These are phyloP conservation scores for Comarum palustre DNA, from an alignment of 306 rosid species.

Conservation along the genomic window DNA sequence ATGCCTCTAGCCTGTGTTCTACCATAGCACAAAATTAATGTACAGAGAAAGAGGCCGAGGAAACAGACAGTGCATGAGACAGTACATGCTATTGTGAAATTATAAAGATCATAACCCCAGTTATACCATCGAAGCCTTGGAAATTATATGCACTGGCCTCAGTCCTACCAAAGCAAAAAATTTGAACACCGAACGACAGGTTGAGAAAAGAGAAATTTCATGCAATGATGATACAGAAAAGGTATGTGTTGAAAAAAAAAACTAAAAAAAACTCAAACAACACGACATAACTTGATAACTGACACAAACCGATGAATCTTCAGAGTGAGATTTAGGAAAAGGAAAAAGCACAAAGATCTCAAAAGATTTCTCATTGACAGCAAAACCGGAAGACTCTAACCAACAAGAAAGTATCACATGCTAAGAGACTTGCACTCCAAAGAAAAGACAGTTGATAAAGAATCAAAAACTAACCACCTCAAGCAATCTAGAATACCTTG, in stretches of 20 bases:
- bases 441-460: constrained; percentile 33
- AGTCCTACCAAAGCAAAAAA: background rate
- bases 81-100: background rate
- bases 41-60: background rate
- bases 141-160: background rate
- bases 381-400: constrained; percentile 38
- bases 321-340: constrained; percentile 23
- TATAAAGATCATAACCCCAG: background rate
- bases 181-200: background rate
- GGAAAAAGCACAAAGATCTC: constrained; percentile 28
- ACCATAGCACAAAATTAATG: background rate
- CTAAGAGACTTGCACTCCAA: constrained; percentile 31
- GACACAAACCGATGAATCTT: constrained; percentile 25
- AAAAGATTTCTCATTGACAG: constrained; percentile 27
- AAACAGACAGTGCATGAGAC: background rate
- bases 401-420: constrained; percentile 80
- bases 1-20: background rate
- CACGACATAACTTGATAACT: constrained; percentile 1
- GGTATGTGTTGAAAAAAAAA: background rate
- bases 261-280: constrained; percentile 16
- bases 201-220: background rate
- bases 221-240: background rate
- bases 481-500: constrained; percentile 49
- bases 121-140: background rate
- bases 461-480: constrained; percentile 41